Percentiles rank a stretch among this genome's conserved stretches.
These are phyloP conservation scores for Penicillium pancosmium DNA, from an alignment of 495 filamentous ascomycete species.

Conservation along the genomic window DNA sequence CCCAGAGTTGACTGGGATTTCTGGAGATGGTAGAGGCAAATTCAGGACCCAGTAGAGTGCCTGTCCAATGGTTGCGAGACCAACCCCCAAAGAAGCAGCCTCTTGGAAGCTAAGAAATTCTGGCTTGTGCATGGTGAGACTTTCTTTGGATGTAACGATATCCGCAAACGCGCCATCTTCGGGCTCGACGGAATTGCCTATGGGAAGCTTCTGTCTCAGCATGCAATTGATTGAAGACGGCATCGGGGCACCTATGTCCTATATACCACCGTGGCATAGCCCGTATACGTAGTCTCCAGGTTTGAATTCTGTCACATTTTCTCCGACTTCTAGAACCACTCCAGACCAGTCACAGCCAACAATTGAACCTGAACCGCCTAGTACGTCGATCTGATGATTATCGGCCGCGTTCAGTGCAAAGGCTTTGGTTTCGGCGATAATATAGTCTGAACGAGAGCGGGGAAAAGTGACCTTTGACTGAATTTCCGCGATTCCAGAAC, in stretches of 20 bases:
- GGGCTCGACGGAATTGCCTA: conserved; percentile 39
- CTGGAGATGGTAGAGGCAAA: conserved; percentile 1
- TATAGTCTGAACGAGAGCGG: conserved; percentile 28
- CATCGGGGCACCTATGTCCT: not conserved
- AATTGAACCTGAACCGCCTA: not conserved
- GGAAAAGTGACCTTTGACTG: conserved; percentile 15
- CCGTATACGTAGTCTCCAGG: not conserved
- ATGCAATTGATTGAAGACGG: not conserved
- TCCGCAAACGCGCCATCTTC: conserved; percentile 54
- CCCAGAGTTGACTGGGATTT: not conserved
- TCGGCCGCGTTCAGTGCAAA: conserved; percentile 4
- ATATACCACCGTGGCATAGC: not conserved
- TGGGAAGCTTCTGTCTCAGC: not conserved
- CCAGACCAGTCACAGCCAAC: not conserved
- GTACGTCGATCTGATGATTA: not conserved
- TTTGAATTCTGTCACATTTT: not conserved
- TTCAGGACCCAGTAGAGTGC: not conserved
- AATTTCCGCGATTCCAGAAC: not conserved
- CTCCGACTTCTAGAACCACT: not conserved
- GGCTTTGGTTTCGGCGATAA: conserved; percentile 43
- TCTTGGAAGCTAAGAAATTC: conserved; percentile 22
- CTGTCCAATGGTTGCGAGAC: conserved; percentile 3
- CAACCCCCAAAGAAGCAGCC: conserved; percentile 1
- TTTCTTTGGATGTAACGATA: conserved; percentile 44
- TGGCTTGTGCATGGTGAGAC: conserved; percentile 52